A percentile compares a stretch with the other conserved stretches of the same genome.
Conservation (phyloP, 805 yeast genomes). For the Kluyveromyces aestuarii region DNA sequence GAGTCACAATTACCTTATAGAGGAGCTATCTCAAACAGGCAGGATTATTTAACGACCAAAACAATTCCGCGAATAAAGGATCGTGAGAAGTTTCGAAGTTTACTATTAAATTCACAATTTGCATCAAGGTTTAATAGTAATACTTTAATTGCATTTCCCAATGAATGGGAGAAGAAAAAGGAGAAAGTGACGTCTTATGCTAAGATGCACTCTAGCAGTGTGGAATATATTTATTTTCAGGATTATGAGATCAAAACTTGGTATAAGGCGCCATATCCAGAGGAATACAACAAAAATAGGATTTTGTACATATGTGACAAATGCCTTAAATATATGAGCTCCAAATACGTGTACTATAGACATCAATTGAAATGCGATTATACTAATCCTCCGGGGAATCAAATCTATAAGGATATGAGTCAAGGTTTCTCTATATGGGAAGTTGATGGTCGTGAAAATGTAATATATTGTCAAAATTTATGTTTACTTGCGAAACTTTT, state of each 20-base stretch:
- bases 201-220: conserved; percentile 28
- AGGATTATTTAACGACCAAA: conserved; percentile 44
- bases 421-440: conserved; percentile 64
- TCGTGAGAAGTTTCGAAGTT: conserved; percentile 37
- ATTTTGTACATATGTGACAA: conserved; percentile 72
- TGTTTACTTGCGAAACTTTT: conserved; percentile 86
- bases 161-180: conserved; percentile 15
- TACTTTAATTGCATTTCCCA: conserved; percentile 21
- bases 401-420: conserved; percentile 63
- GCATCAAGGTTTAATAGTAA: conserved; percentile 32
- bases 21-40: conserved; percentile 52
- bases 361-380: conserved; percentile 69
- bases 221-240: conserved; percentile 61
- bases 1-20: conserved; percentile 43
- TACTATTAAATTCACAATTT: conserved; percentile 32
- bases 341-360: conserved; percentile 55
- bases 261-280: conserved; percentile 92
- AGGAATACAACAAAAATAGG: conserved; percentile 57
- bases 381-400: conserved; percentile 82
- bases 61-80: conserved; percentile 54
- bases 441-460: conserved; percentile 81
- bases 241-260: conserved; percentile 75
- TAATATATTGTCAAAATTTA: conserved; percentile 76
- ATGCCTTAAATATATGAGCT: conserved; percentile 72
- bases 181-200: conserved; percentile 15